phyloP scores from a whole-genome alignment of 2,329 filamentous ascomycete genomes.

The Gaeumannomyces sp. region DNA sequence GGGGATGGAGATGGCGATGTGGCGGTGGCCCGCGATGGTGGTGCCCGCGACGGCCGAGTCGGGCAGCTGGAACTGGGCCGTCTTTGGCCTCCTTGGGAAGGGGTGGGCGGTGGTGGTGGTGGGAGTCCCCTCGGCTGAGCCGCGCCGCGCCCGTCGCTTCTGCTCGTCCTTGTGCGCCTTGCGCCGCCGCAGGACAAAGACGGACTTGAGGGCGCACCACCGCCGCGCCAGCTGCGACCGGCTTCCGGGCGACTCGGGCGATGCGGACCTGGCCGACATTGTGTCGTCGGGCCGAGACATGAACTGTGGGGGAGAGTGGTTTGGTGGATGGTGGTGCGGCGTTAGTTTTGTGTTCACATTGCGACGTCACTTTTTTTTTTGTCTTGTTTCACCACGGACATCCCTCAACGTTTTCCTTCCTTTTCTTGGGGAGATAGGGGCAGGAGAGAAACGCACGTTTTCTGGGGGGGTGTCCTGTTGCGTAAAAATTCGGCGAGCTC shows the following conservation, averaged over 20 bases:
- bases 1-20: slow-evolving; percentile 58
- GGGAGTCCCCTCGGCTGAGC: neutral
- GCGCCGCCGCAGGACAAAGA: slow-evolving; percentile 27
- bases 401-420: neutral
- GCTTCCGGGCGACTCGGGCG: neutral
- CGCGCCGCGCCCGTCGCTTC: slow-evolving; percentile 14
- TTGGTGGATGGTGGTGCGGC: neutral
- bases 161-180: slow-evolving; percentile 26
- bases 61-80: slow-evolving; percentile 36
- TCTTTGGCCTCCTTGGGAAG: neutral
- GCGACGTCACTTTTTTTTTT: neutral
- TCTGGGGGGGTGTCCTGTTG: slow-evolving; percentile 41
- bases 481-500: slow-evolving; percentile 44
- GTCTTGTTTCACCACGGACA: neutral
- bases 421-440: neutral
- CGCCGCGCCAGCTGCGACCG: neutral
- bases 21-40: slow-evolving; percentile 46
- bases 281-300: slow-evolving; percentile 11
- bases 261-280: neutral
- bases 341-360: slow-evolving; percentile 17
- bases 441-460: slow-evolving; percentile 24
- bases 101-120: neutral
- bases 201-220: slow-evolving; percentile 10
- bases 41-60: slow-evolving; percentile 50
- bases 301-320: neutral